Evolutionary conservation across 2,329 filamentous ascomycete species (phyloP).

Genomic region (Chrysoporthe deuterocubensis): DNA sequence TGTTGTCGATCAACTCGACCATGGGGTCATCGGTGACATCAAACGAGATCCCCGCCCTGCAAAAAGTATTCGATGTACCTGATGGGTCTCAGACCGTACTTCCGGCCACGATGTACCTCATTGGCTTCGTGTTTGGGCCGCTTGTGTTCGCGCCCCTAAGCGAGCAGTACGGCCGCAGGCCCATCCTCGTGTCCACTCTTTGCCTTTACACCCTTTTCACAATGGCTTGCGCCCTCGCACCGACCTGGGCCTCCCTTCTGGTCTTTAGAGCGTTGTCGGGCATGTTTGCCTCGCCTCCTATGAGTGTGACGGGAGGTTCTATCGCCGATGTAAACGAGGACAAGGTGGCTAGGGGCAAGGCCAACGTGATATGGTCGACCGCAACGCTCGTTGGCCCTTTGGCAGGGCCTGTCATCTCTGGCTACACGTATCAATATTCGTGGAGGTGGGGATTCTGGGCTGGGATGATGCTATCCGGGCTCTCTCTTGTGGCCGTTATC

Average conservation of each 20-base stretch:
- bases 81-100: conserved; percentile 32
- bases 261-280: conserved; percentile 33
- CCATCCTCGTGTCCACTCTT: conserved; percentile 28
- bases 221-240: conserved; percentile 30
- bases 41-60: conserved; percentile 33
- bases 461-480: conserved; percentile 30
- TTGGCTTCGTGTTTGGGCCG: conserved; percentile 35
- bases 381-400: conserved; percentile 34
- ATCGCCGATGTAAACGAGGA: conserved; percentile 34
- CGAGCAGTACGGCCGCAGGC: conserved; percentile 33
- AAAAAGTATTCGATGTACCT: conserved; percentile 29
- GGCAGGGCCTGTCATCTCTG: conserved; percentile 33
- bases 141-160: conserved; percentile 35
- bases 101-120: conserved; percentile 34
- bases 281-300: conserved; percentile 34
- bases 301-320: conserved; percentile 35
- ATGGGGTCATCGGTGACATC: conserved; percentile 34
- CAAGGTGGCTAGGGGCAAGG: conserved; percentile 31
- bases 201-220: conserved; percentile 31
- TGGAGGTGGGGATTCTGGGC: conserved; percentile 37
- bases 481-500: conserved; percentile 28
- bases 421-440: conserved; percentile 30
- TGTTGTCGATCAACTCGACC: conserved; percentile 33
- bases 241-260: conserved; percentile 33
- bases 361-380: conserved; percentile 35